Conservation (phyloP, 2,329 filamentous ascomycete genomes). For the Phyllosticta citrichinensis region DNA sequence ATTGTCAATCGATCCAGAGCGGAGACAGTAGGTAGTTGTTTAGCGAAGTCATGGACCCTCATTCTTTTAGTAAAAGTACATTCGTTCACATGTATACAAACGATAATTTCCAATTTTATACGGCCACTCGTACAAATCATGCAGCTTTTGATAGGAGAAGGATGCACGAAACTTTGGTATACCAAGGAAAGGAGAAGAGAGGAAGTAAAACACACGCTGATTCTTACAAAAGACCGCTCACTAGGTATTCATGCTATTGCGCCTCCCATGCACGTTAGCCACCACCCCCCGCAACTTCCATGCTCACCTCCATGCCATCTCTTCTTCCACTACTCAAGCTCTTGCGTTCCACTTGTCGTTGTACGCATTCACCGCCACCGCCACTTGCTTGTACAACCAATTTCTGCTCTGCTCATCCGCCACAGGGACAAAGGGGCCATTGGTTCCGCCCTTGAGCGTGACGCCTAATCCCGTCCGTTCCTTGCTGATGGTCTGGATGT, state of each 20-base stretch:
- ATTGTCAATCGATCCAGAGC: neutral
- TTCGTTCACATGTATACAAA: neutral
- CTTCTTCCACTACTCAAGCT: conserved; percentile 25
- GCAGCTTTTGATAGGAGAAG: neutral
- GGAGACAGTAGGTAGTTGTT: neutral
- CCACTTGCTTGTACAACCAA: conserved; percentile 57
- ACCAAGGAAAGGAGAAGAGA: neutral
- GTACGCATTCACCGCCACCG: conserved; percentile 56
- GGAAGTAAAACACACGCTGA: neutral
- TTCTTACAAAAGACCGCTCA: neutral
- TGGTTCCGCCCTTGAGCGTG: conserved; percentile 76
- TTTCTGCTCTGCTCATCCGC: conserved; percentile 70
- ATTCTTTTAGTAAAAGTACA: neutral
- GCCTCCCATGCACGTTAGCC: neutral
- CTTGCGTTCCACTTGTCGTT: conserved; percentile 58
- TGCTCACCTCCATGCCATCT: neutral
- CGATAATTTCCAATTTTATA: too few species aligned
- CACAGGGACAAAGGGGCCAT: conserved; percentile 90
- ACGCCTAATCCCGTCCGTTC: conserved; percentile 90
- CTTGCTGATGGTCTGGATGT: conserved; percentile 94
- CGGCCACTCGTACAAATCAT: neutral
- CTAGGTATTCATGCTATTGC: neutral
- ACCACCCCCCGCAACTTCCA: neutral
- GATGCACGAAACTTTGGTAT: neutral
- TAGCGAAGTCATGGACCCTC: neutral